Percentiles rank a stretch among this genome's conserved stretches.
Conservation (phyloP, 2,329 filamentous ascomycete genomes). For the Byssoonygena ceratinophila region DNA sequence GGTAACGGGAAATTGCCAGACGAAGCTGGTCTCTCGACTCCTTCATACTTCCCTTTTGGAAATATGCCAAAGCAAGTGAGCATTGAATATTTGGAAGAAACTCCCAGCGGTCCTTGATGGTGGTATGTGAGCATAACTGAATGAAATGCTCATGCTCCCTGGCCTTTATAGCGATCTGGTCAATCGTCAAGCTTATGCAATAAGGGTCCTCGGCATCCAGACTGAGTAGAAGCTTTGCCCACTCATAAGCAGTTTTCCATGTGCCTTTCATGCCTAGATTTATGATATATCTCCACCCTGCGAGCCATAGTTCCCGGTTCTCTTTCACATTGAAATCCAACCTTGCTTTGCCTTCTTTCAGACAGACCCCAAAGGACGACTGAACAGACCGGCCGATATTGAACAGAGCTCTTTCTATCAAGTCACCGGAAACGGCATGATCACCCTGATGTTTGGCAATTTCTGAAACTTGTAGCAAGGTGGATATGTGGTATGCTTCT, state of each 20-base stretch:
- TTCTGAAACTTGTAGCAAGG: slow-evolving; percentile 84
- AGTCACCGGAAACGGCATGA: slow-evolving; percentile 70
- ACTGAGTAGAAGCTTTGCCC: slow-evolving; percentile 73
- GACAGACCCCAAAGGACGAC: slow-evolving; percentile 64
- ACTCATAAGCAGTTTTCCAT: slow-evolving; percentile 85
- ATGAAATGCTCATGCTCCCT: slow-evolving; percentile 67
- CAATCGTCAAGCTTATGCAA: slow-evolving; percentile 66
- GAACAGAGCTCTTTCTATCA: slow-evolving; percentile 84
- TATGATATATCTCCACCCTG: slow-evolving; percentile 76
- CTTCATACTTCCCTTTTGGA: slow-evolving; percentile 56
- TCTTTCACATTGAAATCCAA: slow-evolving; percentile 72
- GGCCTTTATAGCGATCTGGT: slow-evolving; percentile 73
- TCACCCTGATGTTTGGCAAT: slow-evolving; percentile 88
- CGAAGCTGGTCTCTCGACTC: slow-evolving; percentile 56
- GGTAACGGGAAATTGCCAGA: slow-evolving; percentile 59
- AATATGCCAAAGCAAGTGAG: slow-evolving; percentile 63
- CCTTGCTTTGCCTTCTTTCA: slow-evolving; percentile 68
- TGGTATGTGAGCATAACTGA: slow-evolving; percentile 49
- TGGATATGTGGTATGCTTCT: slow-evolving; percentile 76
- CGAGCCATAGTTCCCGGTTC: slow-evolving; percentile 87
- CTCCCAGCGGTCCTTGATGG: slow-evolving; percentile 43
- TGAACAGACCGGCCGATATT: slow-evolving; percentile 82
- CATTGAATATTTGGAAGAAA: slow-evolving; percentile 61
- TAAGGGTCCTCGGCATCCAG: slow-evolving; percentile 73
- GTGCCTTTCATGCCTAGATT: slow-evolving; percentile 85